phyloP scores from a whole-genome alignment of 2,329 filamentous ascomycete genomes.

The Zalaria sp. region DNA sequence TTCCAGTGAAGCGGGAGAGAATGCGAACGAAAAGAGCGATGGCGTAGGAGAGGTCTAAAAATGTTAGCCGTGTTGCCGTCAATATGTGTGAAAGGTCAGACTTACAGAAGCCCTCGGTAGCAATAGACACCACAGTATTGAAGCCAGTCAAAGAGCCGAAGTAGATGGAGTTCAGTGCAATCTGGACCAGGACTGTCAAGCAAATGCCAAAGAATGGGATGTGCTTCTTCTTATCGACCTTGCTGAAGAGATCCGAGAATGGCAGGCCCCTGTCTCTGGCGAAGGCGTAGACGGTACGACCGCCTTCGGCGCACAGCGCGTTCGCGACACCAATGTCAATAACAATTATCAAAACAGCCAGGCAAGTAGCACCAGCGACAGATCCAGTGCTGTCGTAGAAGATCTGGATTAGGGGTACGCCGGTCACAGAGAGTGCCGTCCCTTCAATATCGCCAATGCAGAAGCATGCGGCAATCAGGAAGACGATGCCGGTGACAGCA shows the following conservation, averaged over 20 bases:
- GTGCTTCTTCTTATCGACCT: slow-evolving; percentile 5
- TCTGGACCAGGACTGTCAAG: slow-evolving; percentile 5
- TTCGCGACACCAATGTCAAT: slow-evolving; percentile 32
- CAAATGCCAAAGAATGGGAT: slow-evolving; percentile 8
- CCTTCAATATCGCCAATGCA: slow-evolving; percentile 36
- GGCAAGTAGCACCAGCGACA: slow-evolving; percentile 28
- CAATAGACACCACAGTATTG: slow-evolving; percentile 31
- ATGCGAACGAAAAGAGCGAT: slow-evolving; percentile 39
- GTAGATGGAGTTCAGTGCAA: slow-evolving; percentile 11
- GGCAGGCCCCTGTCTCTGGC: slow-evolving; percentile 40
- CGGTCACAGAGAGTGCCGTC: slow-evolving; percentile 31
- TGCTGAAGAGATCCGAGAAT: slow-evolving; percentile 33
- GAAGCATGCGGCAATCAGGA: slow-evolving; percentile 35
- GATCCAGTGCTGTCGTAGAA: slow-evolving; percentile 35
- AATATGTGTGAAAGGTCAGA: neutral
- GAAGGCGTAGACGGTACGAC: slow-evolving; percentile 32
- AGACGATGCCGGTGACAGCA: slow-evolving; percentile 32
- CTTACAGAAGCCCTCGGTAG: slow-evolving; percentile 43
- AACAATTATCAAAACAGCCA: slow-evolving; percentile 34
- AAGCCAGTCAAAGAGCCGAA: slow-evolving; percentile 9
- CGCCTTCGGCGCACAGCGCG: slow-evolving; percentile 33
- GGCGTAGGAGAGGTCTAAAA: slow-evolving; percentile 40
- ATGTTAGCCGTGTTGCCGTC: neutral
- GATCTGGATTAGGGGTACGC: slow-evolving; percentile 39
- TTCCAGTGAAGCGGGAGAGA: slow-evolving; percentile 27